Percentiles rank a stretch among this genome's conserved stretches.
These are phyloP conservation scores for Umbilicus rupestris DNA, from an alignment of 164 flowering plant genomes.

Conservation along the genomic window DNA sequence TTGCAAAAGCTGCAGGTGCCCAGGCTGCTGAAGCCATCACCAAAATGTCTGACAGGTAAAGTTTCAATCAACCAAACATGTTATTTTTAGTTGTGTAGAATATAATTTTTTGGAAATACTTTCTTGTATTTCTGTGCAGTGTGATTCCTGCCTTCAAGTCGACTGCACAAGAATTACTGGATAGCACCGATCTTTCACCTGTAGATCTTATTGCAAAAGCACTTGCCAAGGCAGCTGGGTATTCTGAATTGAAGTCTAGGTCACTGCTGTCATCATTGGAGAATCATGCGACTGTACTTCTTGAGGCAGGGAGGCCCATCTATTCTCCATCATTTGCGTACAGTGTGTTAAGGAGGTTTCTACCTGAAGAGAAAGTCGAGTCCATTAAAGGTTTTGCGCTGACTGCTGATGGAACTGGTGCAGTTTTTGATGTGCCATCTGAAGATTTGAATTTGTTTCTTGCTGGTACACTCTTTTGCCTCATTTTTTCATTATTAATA, in stretches of 20 bases:
- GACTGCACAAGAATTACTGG: slow-evolving; percentile 73
- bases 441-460: slow-evolving; percentile 60
- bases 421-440: slow-evolving; percentile 76
- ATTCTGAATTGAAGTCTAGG: slow-evolving; percentile 76
- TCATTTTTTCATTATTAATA: too few relatives aligned
- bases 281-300: slow-evolving; percentile 58
- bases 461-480: slow-evolving; percentile 51
- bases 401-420: slow-evolving; percentile 81
- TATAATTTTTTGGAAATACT: too few relatives aligned
- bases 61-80: slow-evolving; percentile 41
- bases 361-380: slow-evolving; percentile 84
- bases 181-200: slow-evolving; percentile 52
- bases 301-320: slow-evolving; percentile 63
- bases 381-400: slow-evolving; percentile 60
- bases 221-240: slow-evolving; percentile 86
- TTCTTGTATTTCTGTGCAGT: slow-evolving; percentile 47
- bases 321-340: slow-evolving; percentile 69
- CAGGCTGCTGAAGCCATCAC: slow-evolving; percentile 48
- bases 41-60: slow-evolving; percentile 7
- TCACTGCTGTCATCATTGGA: slow-evolving; percentile 79
- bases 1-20: slow-evolving; percentile 17
- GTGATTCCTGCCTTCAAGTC: slow-evolving; percentile 79
- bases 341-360: slow-evolving; percentile 55
- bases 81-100: not conserved
- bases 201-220: slow-evolving; percentile 89